A percentile compares a stretch with the other conserved stretches of the same genome.
Evolutionary conservation across 306 rosid genomes (phyloP).

Genomic region (Cercis canadensis): DNA sequence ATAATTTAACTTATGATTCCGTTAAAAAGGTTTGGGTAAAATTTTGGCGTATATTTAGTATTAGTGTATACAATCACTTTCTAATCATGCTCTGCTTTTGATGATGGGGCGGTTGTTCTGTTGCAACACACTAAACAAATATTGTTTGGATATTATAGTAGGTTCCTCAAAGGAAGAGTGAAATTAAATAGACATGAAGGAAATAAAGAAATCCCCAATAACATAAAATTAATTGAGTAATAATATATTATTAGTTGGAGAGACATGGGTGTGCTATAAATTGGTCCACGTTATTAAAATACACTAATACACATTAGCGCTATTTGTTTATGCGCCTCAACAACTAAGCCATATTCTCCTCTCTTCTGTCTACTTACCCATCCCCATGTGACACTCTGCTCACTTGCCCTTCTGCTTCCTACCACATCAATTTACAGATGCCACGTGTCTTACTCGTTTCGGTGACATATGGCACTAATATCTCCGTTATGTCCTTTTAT

Average conservation of each 20-base stretch:
- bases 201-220: no score
- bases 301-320: neutral
- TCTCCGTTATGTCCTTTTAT: neutral
- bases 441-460: conserved; percentile 38
- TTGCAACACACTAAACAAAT: neutral
- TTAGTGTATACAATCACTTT: conserved; percentile 27
- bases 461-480: conserved; percentile 22
- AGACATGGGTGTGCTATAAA: conserved; percentile 41
- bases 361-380: conserved; percentile 8
- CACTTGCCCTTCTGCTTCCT: conserved; percentile 26
- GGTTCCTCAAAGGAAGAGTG: conserved; percentile 16
- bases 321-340: conserved; percentile 2
- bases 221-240: neutral
- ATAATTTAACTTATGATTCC: no score
- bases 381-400: conserved; percentile 45
- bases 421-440: conserved; percentile 20
- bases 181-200: conserved; percentile 3
- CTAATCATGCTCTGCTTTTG: conserved; percentile 19
- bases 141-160: conserved; percentile 15
- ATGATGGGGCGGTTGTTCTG: conserved; percentile 13
- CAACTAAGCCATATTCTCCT: conserved; percentile 47
- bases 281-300: neutral
- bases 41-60: no score
- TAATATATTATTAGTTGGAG: conserved; percentile 38
- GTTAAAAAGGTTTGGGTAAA: no score